Conservation (phyloP, 192 early-diverging fungal species). For the Backusella circina region DNA sequence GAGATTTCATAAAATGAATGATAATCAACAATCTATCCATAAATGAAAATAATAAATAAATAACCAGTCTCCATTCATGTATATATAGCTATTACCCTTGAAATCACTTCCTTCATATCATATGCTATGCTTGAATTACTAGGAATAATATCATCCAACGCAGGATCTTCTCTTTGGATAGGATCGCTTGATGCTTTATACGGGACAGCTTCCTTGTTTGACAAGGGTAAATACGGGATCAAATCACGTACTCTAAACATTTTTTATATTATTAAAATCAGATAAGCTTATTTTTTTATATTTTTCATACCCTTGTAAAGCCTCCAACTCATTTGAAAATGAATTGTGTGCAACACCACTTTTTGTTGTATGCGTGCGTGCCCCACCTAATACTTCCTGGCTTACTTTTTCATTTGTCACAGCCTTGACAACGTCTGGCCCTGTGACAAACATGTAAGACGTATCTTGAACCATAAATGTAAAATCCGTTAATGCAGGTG, state of each 20-base stretch:
- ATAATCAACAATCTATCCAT: slow-evolving; percentile 76
- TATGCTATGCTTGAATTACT: slow-evolving; percentile 88
- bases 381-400: slow-evolving; percentile 93
- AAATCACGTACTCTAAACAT: slow-evolving; percentile 69
- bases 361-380: slow-evolving; percentile 82
- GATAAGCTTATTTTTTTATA: neutral
- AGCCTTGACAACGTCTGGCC: slow-evolving; percentile 94
- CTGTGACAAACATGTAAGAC: slow-evolving; percentile 95
- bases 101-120: slow-evolving; percentile 88
- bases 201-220: slow-evolving; percentile 70
- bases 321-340: slow-evolving; percentile 94
- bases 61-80: neutral
- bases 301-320: slow-evolving; percentile 56
- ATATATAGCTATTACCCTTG: slow-evolving; percentile 20
- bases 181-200: slow-evolving; percentile 64
- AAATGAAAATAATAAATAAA: too few species aligned
- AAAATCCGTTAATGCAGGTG: slow-evolving; percentile 95
- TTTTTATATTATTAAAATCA: neutral
- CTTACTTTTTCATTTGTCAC: slow-evolving; percentile 94
- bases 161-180: slow-evolving; percentile 62
- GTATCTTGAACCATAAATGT: slow-evolving; percentile 97
- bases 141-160: slow-evolving; percentile 87
- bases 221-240: slow-evolving; percentile 83
- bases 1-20: slow-evolving; percentile 87
- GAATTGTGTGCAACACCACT: slow-evolving; percentile 91